Evolutionary conservation across 768 basidiomycete species (phyloP).

Genomic region (Auricularia heimuer): DNA sequence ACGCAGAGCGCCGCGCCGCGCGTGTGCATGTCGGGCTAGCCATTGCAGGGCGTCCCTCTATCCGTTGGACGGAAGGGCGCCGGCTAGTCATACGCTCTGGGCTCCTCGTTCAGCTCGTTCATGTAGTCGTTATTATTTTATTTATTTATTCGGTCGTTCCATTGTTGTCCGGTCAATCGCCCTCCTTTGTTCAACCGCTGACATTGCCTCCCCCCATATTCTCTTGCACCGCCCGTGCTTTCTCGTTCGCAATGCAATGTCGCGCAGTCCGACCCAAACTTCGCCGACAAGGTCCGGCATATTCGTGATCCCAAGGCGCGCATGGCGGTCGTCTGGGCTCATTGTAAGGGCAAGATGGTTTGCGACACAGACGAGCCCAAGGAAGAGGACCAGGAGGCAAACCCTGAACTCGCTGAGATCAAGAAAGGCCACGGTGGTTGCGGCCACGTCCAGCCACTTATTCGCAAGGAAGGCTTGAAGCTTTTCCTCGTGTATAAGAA

Average conservation of each 20-base stretch:
- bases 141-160: conserved; percentile 4
- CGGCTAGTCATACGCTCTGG: conserved; percentile 7
- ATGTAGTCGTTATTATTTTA: conserved; percentile 1
- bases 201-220: conserved; percentile 54
- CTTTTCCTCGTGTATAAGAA: conserved; percentile 92
- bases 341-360: conserved; percentile 78
- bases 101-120: conserved; percentile 22
- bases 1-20: conserved; percentile 54
- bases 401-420: conserved; percentile 55
- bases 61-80: neutral
- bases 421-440: conserved; percentile 97
- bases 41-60: neutral
- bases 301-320: conserved; percentile 78
- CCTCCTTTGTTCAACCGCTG: conserved; percentile 29
- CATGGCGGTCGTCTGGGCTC: conserved; percentile 76
- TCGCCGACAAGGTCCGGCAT: conserved; percentile 81
- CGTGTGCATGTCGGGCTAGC: conserved; percentile 30
- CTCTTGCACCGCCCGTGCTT: conserved; percentile 21
- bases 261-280: conserved; percentile 71
- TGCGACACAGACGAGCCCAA: conserved; percentile 87
- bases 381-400: conserved; percentile 69
- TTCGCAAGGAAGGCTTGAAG: conserved; percentile 92
- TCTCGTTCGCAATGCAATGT: conserved; percentile 11
- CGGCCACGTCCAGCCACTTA: conserved; percentile 80
- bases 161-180: neutral